Conservation (phyloP, 2,329 filamentous ascomycete genomes). For the Fusarium sublunatum region DNA sequence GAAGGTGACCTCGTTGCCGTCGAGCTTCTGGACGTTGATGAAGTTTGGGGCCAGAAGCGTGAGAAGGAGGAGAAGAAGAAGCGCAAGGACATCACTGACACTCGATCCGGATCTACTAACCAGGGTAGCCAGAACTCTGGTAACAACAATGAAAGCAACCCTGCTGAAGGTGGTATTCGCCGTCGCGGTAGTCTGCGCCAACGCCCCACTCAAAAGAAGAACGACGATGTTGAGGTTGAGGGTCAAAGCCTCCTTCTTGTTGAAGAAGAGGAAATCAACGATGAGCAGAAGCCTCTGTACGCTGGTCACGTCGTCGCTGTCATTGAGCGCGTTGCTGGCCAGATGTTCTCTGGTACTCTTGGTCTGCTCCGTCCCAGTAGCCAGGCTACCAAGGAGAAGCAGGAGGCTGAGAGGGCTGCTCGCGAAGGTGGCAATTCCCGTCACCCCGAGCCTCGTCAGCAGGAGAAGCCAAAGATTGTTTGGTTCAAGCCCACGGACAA, state of each 20-base stretch:
- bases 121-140: conserved; percentile 73
- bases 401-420: conserved; percentile 93
- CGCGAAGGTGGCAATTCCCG: conserved; percentile 80
- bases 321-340: conserved; percentile 94
- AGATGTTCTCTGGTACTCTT: conserved; percentile 98
- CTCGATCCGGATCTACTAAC: conserved; percentile 79
- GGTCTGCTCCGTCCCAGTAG: conserved; percentile 94
- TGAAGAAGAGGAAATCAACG: conserved; percentile 98
- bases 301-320: conserved; percentile 97
- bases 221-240: conserved; percentile 98
- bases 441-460: conserved; percentile 79
- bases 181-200: conserved; percentile 95
- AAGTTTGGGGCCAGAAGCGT: conserved; percentile 98
- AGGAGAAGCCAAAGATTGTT: conserved; percentile 99
- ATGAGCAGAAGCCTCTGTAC: conserved; percentile 97
- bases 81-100: conserved; percentile 97
- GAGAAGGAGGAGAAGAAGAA: conserved; percentile 99
- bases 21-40: conserved; percentile 95
- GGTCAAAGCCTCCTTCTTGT: conserved; percentile 96
- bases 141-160: conserved; percentile 71
- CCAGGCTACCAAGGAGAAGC: conserved; percentile 99
- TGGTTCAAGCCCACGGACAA: conserved; percentile 99
- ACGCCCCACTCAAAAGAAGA: conserved; percentile 99
- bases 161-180: conserved; percentile 84
- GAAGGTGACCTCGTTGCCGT: conserved; percentile 96